These are phyloP conservation scores for Cladophialophora bantiana DNA, from an alignment of 2,329 filamentous ascomycete genomes.

Conservation along the genomic window DNA sequence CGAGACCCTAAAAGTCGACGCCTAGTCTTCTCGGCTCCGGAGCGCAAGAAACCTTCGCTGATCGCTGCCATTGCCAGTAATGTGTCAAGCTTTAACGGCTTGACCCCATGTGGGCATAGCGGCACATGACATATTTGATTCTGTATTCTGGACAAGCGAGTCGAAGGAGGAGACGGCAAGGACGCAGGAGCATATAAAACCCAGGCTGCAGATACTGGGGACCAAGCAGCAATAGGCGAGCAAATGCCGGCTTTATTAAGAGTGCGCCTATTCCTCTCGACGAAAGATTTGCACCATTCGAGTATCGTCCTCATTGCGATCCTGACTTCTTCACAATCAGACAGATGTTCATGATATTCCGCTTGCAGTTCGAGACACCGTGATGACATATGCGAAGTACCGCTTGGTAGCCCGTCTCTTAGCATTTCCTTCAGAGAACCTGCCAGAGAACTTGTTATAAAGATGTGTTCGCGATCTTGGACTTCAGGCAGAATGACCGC, in stretches of 20 bases:
- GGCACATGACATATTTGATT: slow-evolving; percentile 7
- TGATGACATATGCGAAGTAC: not conserved
- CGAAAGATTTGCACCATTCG: slow-evolving; percentile 7
- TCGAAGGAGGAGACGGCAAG: slow-evolving; percentile 7
- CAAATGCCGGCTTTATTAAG: not conserved
- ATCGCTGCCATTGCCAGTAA: slow-evolving; percentile 4
- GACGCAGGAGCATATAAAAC: slow-evolving; percentile 11
- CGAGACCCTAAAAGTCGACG: not conserved
- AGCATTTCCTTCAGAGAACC: slow-evolving; percentile 5
- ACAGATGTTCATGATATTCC: slow-evolving; percentile 4
- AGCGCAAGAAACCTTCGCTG: slow-evolving; percentile 2
- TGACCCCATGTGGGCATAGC: slow-evolving; percentile 10
- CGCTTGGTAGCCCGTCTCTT: slow-evolving; percentile 5
- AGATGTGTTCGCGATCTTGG: slow-evolving; percentile 7
- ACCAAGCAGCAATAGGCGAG: slow-evolving; percentile 5
- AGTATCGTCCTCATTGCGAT: slow-evolving; percentile 9
- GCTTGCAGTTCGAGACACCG: slow-evolving; percentile 7
- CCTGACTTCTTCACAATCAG: slow-evolving; percentile 1
- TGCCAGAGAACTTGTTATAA: not conserved
- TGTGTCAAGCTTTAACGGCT: slow-evolving; percentile 3
- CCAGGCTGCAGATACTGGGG: slow-evolving; percentile 5
- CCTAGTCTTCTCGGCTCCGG: slow-evolving; percentile 4
- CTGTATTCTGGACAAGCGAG: not conserved
- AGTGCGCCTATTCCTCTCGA: slow-evolving; percentile 7
- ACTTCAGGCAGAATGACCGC: slow-evolving; percentile 11